These are phyloP conservation scores for Talaromyces sp. DNA, from an alignment of 2,329 filamentous ascomycete genomes.

Conservation along the genomic window DNA sequence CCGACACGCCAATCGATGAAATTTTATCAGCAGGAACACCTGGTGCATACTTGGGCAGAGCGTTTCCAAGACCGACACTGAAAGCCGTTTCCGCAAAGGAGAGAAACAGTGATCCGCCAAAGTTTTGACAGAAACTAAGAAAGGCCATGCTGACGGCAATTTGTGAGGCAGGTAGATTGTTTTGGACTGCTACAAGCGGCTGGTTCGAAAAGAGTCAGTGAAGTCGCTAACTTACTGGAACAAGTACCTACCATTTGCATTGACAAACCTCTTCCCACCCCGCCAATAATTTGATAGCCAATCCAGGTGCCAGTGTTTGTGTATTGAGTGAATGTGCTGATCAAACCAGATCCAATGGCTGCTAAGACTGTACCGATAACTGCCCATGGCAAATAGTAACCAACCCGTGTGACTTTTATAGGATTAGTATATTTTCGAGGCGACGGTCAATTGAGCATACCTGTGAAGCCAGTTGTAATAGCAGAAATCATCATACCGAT, in stretches of 20 bases:
- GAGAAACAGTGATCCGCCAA: not conserved
- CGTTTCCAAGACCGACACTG: not conserved
- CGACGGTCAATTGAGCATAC: not conserved
- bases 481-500: not conserved
- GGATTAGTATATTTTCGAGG: not conserved
- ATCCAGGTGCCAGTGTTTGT: not conserved
- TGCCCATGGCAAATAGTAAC: slow-evolving; percentile 3
- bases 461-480: not conserved
- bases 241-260: not conserved
- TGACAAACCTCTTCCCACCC: not conserved
- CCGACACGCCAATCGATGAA: not conserved
- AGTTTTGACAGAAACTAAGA: not conserved
- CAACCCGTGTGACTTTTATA: not conserved
- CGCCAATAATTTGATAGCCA: not conserved
- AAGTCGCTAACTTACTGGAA: not conserved
- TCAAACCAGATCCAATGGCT: not conserved
- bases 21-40: not conserved
- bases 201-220: not conserved
- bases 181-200: slow-evolving; percentile 4
- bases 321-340: not conserved
- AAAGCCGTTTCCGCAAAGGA: slow-evolving; percentile 1
- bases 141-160: slow-evolving; percentile 4
- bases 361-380: not conserved
- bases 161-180: not conserved
- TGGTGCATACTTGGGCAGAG: not conserved